Percentiles rank a stretch among this genome's conserved stretches.
Evolutionary conservation across 371 early-diverging fungal species (phyloP).

Genomic region (Amoeboaphelidium protococcarum): DNA sequence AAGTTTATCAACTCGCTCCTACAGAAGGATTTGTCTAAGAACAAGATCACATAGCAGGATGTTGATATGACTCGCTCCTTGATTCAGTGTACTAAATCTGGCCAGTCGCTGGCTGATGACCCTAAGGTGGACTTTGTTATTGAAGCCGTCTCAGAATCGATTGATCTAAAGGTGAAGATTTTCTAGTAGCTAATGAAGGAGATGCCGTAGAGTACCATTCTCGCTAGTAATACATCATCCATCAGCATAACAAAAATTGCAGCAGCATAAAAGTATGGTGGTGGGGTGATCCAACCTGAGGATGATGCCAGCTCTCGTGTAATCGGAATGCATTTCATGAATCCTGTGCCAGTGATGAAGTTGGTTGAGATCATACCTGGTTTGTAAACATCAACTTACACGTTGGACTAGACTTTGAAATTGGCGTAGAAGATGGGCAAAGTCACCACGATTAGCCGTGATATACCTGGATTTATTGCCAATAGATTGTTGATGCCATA

Average conservation of each 20-base stretch:
- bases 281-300: too few species aligned
- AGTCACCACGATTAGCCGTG: conserved; percentile 52
- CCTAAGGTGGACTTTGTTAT: conserved; percentile 50
- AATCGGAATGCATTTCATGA: conserved; percentile 81
- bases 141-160: conserved; percentile 84
- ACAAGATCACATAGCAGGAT: conserved; percentile 52
- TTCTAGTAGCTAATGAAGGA: conserved; percentile 45
- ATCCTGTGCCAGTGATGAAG: conserved; percentile 92
- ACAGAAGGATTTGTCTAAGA: conserved; percentile 66
- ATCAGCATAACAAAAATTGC: conserved; percentile 91
- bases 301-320: conserved; percentile 23
- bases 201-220: conserved; percentile 42
- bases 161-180: conserved; percentile 52
- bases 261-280: conserved; percentile 48
- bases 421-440: conserved; percentile 74
- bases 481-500: conserved; percentile 93
- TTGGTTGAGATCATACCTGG: conserved; percentile 91
- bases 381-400: conserved; percentile 40
- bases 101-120: conserved; percentile 32
- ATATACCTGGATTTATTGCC: conserved; percentile 91
- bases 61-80: conserved; percentile 29
- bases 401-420: conserved; percentile 36
- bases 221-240: conserved; percentile 83
- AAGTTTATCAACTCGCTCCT: conserved; percentile 52
- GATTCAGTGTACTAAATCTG: conserved; percentile 26